Conservation (phyloP, 441 rosid species). For the Bocquillonia castaneifolia region DNA sequence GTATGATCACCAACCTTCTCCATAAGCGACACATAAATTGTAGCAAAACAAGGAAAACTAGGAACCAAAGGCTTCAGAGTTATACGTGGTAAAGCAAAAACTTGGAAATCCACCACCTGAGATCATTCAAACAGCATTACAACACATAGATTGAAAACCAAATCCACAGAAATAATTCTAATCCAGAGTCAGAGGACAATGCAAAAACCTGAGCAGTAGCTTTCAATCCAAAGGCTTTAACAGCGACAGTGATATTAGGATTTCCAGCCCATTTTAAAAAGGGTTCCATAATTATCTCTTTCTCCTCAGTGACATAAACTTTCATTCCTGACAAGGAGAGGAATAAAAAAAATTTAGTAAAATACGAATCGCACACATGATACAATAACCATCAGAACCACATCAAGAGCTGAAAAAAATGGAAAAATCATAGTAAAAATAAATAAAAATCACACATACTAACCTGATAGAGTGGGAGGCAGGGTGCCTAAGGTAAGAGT, state of each 20-base stretch:
- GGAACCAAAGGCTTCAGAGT: conserved; percentile 96
- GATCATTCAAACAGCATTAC: conserved; percentile 19
- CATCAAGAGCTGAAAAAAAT: neutral
- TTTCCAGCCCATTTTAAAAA: conserved; percentile 87
- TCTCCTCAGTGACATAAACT: conserved; percentile 90
- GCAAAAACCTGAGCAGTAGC: conserved; percentile 82
- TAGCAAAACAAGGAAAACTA: conserved; percentile 93
- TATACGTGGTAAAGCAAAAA: conserved; percentile 81
- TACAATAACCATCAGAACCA: neutral
- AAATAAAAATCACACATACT: conserved; percentile 11
- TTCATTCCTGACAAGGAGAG: conserved; percentile 82
- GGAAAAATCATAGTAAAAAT: neutral
- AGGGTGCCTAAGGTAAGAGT: conserved; percentile 76
- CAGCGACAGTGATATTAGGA: conserved; percentile 66
- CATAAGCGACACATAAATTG: conserved; percentile 82
- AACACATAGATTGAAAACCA: conserved; percentile 15
- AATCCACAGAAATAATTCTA: neutral
- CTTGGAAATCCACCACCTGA: conserved; percentile 86
- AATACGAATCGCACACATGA: neutral
- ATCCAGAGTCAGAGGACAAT: conserved; percentile 2
- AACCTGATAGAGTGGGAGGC: conserved; percentile 89
- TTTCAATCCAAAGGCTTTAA: conserved; percentile 86
- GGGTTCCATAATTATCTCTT: conserved; percentile 98
- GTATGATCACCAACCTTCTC: conserved; percentile 56
- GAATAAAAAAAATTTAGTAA: conserved; percentile 13